Evolutionary conservation across 306 rosid species (phyloP), one percentile per base, ranked within the genome.

Genomic region (Cicer yamashitae): DNA sequence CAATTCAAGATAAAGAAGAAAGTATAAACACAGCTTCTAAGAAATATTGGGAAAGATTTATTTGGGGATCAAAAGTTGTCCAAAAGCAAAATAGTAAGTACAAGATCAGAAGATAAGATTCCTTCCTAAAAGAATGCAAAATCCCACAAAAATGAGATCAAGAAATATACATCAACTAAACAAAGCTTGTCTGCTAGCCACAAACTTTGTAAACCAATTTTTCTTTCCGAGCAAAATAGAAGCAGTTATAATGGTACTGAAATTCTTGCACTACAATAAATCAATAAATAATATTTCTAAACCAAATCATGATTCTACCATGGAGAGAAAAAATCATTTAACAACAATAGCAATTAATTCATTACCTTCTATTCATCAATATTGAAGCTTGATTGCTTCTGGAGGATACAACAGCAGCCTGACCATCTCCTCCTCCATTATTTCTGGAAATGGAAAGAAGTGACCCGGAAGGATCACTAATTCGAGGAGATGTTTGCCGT

Each of bases 401-500:
- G 54, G 87, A 61, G 15, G 86, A 82, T 40, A 84, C 73, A 79
- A 77, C 71, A 65, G 85, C 82, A 81, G 83, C 58, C 71, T 76
- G 94, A 52, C 43, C 86, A 84, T 81, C 88, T 79, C 88, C 98
- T 17, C 85, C 93, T 85, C 87, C 97, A 57, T 86, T 79, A 44
- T 82, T 77, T 86, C 97, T 85, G 44, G 91, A 74, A 74, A 88
- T 76, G 45, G 97, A 89, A 34, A 87, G 86, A 74, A 87, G 57
- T 77, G 87, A 77, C 67, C 93, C 88, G 1, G 96, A 86, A 77
- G 92, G 79, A 70, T 80, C 91, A 74, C 83, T 88, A 77, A 89
- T 73, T 84, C 87, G 98, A 79, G 92, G 75, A 85, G 96, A 90
- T 66, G 73, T 82, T 87, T 87, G 99, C 62, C 87, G 91, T 15